These are phyloP conservation scores for Penicillium fuscoglaucum DNA, from an alignment of 2,329 filamentous ascomycete genomes.

Conservation along the genomic window DNA sequence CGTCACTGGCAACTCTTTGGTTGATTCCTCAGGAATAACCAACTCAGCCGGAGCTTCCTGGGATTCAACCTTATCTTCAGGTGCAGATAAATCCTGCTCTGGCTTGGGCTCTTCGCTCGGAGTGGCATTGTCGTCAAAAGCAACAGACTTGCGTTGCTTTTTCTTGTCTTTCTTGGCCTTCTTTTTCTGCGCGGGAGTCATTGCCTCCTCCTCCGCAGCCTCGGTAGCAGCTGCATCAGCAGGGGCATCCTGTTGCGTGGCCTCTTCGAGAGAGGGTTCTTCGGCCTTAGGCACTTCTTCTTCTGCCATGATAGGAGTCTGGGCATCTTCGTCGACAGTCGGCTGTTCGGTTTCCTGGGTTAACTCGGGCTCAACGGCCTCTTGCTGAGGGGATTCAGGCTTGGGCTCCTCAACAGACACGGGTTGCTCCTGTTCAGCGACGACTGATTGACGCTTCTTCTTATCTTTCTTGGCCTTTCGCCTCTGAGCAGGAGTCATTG, in stretches of 20 bases:
- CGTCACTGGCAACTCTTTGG: constrained; percentile 1
- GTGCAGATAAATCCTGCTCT: constrained; percentile 7
- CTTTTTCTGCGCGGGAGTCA: constrained; percentile 19
- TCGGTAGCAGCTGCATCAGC: constrained; percentile 7
- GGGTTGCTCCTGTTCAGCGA: constrained; percentile 4
- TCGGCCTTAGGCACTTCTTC: constrained; percentile 11
- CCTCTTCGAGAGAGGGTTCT: neutral
- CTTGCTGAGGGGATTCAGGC: neutral
- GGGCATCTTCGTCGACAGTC: neutral
- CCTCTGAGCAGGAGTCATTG: constrained; percentile 20
- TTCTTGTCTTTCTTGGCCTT: constrained; percentile 27
- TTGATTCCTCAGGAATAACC: constrained; percentile 1
- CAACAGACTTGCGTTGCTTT: constrained; percentile 24
- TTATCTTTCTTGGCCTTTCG: constrained; percentile 25
- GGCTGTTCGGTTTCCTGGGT: neutral
- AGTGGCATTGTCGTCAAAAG: constrained; percentile 8
- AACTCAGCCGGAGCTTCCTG: neutral
- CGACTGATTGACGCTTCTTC: constrained; percentile 26
- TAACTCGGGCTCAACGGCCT: neutral
- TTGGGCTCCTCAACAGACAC: constrained; percentile 1
- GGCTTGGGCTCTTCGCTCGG: constrained; percentile 1
- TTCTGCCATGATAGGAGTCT: neutral
- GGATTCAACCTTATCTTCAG: neutral
- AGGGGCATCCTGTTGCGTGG: neutral
- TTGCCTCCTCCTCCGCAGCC: constrained; percentile 9